These are phyloP conservation scores for Fomes fomentarius DNA, from an alignment of 1,284 basidiomycete species.

Conservation along the genomic window DNA sequence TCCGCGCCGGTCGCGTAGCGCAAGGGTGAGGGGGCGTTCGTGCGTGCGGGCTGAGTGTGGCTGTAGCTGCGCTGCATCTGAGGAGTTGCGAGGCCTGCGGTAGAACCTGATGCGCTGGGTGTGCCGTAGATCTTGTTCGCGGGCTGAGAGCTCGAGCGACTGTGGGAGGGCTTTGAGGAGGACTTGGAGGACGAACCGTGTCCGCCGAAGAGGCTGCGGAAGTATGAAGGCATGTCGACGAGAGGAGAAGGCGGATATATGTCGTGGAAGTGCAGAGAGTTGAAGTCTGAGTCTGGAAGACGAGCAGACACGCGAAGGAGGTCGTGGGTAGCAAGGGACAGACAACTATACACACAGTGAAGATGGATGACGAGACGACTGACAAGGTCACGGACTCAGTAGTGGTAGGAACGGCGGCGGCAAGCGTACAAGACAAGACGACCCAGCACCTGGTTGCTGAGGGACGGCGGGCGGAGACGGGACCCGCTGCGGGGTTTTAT, in stretches of 20 bases:
- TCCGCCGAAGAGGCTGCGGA: slow-evolving; percentile 41
- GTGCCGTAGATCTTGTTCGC: slow-evolving; percentile 28
- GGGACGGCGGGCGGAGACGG: slow-evolving; percentile 21
- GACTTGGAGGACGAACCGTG: slow-evolving; percentile 22
- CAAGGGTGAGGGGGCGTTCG: slow-evolving; percentile 39
- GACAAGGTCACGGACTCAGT: slow-evolving; percentile 9
- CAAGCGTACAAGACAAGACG: slow-evolving; percentile 10
- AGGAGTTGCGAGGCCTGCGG: slow-evolving; percentile 17
- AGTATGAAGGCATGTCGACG: slow-evolving; percentile 38
- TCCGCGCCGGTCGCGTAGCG: slow-evolving; percentile 36
- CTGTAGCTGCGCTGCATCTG: slow-evolving; percentile 35
- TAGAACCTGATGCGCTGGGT: slow-evolving; percentile 25
- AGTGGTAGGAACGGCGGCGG: slow-evolving; percentile 7
- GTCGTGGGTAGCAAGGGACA: slow-evolving; percentile 1
- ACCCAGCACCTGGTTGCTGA: slow-evolving; percentile 11
- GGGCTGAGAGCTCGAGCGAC: slow-evolving; percentile 33
- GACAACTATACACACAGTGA: slow-evolving; percentile 20
- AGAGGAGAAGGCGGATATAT: slow-evolving; percentile 1
- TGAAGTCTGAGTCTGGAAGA: neutral
- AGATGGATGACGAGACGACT: slow-evolving; percentile 13
- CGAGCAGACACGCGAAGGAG: slow-evolving; percentile 15
- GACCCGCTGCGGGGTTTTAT: slow-evolving; percentile 17
- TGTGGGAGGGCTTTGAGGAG: slow-evolving; percentile 31
- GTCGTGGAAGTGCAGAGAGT: slow-evolving; percentile 1
- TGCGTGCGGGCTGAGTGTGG: slow-evolving; percentile 33